Evolutionary conservation across 208 protist species (phyloP).

Genomic region (Trypanosomatidae sp.): DNA sequence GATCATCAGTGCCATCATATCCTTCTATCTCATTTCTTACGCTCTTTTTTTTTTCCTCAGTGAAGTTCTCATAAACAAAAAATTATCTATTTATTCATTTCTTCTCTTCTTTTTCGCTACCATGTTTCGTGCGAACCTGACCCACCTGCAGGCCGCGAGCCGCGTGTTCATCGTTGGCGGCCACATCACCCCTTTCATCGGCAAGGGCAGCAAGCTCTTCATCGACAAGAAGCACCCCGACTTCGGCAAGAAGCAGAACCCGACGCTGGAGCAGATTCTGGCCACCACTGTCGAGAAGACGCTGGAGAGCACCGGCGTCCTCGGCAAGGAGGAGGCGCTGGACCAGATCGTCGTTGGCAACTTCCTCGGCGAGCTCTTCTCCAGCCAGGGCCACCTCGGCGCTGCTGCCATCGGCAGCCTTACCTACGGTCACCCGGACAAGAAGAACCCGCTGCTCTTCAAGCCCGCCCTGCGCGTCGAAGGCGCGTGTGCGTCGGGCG

Average conservation of each 20-base stretch:
- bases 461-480: constrained; percentile 86
- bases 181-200: constrained; percentile 86
- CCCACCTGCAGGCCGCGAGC: constrained; percentile 28
- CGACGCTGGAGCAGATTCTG: constrained; percentile 79
- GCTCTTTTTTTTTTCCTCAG: no score
- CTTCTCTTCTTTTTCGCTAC: no score
- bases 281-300: no score
- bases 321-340: constrained; percentile 66
- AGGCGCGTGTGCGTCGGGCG: constrained; percentile 91
- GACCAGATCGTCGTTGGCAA: constrained; percentile 86
- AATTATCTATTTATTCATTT: no score
- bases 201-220: constrained; percentile 89
- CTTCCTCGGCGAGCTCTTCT: constrained; percentile 89
- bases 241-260: constrained; percentile 90
- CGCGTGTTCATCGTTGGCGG: constrained; percentile 87
- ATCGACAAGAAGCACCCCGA: constrained; percentile 92
- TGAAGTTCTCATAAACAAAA: no score
- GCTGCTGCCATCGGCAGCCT: constrained; percentile 65
- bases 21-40: no score
- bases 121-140: no score
- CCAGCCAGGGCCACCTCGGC: constrained; percentile 88
- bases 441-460: constrained; percentile 52
- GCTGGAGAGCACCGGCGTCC: constrained; percentile 47
- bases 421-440: constrained; percentile 24
- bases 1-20: no score